Base-by-base conservation (phyloP, 768 basidiomycete genomes). In the Asterophora lycoperdoides region DNA sequence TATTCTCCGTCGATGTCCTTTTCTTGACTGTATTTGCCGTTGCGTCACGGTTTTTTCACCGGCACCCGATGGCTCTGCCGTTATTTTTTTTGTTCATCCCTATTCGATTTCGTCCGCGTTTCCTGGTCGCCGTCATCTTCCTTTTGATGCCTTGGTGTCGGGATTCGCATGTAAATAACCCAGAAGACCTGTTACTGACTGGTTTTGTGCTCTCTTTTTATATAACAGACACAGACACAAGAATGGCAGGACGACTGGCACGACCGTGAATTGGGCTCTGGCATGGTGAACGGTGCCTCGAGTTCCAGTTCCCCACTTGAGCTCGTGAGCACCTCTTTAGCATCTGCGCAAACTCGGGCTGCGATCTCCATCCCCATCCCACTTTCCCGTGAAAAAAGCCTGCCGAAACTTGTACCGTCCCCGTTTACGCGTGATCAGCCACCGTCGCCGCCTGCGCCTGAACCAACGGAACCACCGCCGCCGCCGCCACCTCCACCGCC, bases 321-420 rank as follows among this genome's bases (percentile, higher is more conserved):
- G 36, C 20, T 34, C 5, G 48, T 56, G 9, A 56, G 37, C 17
- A 48, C 49, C 8, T 23, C 23, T 23, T 23, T 23, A 53, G 49
- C 40, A 53, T 56, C 15, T n/a, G 32, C 11, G 28, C 28, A 54
- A 41, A 54, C 45, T 29, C 58, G 63, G 23, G 46, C 64, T 39
- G 57, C 63, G 39, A 61, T 66, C 46, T 67, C 66, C 3, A 64
- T 68, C 40, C 51, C 56, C n/a, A 52, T 52, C 20, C 33, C 56
- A 17, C 47, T 40, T 19, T 29, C 46, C 23, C 66, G 7, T 53
- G 63, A 8, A 53, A 58, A 11, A 34, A 43, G 43, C 28, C 23
- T 34, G 56, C 64, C 17, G 54, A 67, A 23, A 58, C 62, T 34
- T 52, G 65, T 17, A 57, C 64, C 32, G 57, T 66, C 47, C 48